phyloP scores from a whole-genome alignment of 345 rosid species.

The Cardamine resedifolia region DNA sequence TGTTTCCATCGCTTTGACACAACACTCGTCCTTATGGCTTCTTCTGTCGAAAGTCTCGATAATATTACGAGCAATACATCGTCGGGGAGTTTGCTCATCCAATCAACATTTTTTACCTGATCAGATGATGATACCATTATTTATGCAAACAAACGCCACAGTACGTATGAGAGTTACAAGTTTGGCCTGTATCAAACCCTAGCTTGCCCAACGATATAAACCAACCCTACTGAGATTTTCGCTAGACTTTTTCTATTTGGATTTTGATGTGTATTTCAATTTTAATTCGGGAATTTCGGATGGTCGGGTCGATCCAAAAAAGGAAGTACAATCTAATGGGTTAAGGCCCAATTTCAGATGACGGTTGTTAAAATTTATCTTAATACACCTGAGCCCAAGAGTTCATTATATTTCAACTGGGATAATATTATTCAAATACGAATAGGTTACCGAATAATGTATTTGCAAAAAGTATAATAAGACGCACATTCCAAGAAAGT shows the following conservation, averaged over 20 bases:
- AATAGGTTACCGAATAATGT: neutral
- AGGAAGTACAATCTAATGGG: neutral
- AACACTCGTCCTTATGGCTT: constrained; percentile 3
- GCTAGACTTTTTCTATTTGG: too few relatives aligned
- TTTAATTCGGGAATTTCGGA: neutral
- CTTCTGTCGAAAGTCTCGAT: neutral
- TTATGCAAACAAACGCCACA: neutral
- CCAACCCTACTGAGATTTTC: too few relatives aligned
- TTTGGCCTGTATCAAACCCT: neutral
- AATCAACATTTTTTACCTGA: neutral
- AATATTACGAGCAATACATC: neutral
- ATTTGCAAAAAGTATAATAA: neutral
- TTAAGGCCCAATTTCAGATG: neutral
- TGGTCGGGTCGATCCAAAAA: too few relatives aligned
- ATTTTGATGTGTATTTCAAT: neutral
- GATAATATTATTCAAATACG: neutral
- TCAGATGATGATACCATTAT: neutral
- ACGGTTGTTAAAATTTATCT: neutral
- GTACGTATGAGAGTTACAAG: neutral
- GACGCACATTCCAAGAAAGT: constrained; percentile 12
- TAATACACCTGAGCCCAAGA: neutral
- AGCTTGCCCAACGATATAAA: neutral
- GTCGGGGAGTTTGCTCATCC: constrained; percentile 6
- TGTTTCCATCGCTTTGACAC: constrained; percentile 11
- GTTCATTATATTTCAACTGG: neutral